Percentiles rank a stretch among this genome's conserved stretches.
Evolutionary conservation across 2,329 filamentous ascomycete genomes (phyloP).

Genomic region (Ascomycota sp.): DNA sequence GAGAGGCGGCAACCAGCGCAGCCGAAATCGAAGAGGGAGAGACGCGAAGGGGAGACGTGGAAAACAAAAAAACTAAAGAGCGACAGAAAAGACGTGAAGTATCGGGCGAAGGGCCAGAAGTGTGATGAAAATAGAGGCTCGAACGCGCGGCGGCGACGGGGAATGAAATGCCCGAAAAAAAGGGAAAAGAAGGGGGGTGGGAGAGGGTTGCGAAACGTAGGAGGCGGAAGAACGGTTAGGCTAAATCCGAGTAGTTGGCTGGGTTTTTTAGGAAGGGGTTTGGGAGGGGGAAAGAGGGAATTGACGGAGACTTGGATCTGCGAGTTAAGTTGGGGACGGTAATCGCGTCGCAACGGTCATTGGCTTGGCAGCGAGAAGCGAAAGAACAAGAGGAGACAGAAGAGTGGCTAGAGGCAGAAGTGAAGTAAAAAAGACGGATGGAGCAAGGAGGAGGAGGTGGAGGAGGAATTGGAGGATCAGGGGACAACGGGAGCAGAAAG

Average conservation of each 20-base stretch:
- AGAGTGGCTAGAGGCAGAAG: neutral
- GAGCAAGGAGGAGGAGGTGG: neutral
- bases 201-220: conserved; percentile 1
- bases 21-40: conserved; percentile 3
- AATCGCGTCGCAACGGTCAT: neutral
- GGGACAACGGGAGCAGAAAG: neutral
- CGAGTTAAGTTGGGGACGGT: neutral
- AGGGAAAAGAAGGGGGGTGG: conserved; percentile 3
- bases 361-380: neutral
- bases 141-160: too few species aligned
- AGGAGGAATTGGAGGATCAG: neutral
- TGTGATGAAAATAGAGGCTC: too few species aligned
- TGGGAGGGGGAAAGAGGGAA: too few species aligned
- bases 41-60: conserved; percentile 2
- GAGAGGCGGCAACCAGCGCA: conserved; percentile 3
- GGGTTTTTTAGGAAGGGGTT: neutral
- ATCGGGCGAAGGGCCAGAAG: too few species aligned
- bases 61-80: too few species aligned
- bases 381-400: conserved; percentile 1
- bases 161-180: too few species aligned
- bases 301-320: too few species aligned
- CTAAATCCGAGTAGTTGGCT: conserved; percentile 1
- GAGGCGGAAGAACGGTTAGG: neutral
- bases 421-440: neutral
- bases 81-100: too few species aligned